Percentiles rank a stretch among this genome's conserved stretches.
phyloP scores from a whole-genome alignment of 2,329 filamentous ascomycete species.

The Lasiodiplodia citricola region DNA sequence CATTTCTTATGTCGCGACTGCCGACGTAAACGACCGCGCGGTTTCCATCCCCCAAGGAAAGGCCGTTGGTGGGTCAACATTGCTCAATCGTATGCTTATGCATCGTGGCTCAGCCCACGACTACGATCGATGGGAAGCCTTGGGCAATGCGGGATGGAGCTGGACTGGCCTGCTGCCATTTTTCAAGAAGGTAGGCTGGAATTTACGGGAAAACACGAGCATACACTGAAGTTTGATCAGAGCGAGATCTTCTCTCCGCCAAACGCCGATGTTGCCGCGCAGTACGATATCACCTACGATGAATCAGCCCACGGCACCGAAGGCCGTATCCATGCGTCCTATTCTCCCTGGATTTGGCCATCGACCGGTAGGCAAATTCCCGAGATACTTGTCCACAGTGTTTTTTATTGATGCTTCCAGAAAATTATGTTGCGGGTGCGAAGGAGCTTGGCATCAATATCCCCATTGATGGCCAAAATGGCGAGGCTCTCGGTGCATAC shows the following conservation, averaged over 20 bases:
- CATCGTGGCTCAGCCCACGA: slow-evolving; percentile 20
- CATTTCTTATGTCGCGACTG: slow-evolving; percentile 3
- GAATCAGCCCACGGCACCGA: slow-evolving; percentile 26
- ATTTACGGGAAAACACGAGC: background rate
- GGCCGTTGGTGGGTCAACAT: slow-evolving; percentile 33
- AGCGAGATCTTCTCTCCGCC: slow-evolving; percentile 33
- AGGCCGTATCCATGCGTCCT: slow-evolving; percentile 23
- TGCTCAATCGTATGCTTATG: slow-evolving; percentile 37
- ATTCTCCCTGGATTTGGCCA: slow-evolving; percentile 19
- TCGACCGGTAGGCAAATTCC: background rate
- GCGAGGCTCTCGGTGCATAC: slow-evolving; percentile 27
- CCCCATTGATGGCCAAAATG: slow-evolving; percentile 28
- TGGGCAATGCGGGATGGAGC: slow-evolving; percentile 32
- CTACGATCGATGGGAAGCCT: slow-evolving; percentile 28
- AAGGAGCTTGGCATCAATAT: slow-evolving; percentile 28
- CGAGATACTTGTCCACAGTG: background rate
- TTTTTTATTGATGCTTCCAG: background rate
- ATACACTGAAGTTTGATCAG: slow-evolving; percentile 13
- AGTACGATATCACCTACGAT: slow-evolving; percentile 26
- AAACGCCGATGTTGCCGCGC: background rate
- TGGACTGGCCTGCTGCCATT: slow-evolving; percentile 38
- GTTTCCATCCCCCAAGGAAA: slow-evolving; percentile 20
- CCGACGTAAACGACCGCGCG: slow-evolving; percentile 16
- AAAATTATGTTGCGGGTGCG: slow-evolving; percentile 29
- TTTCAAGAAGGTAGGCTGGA: slow-evolving; percentile 36